Percentiles rank a stretch among this genome's conserved stretches.
Conservation (phyloP, 768 basidiomycete species). For the Mycena chlorophos region DNA sequence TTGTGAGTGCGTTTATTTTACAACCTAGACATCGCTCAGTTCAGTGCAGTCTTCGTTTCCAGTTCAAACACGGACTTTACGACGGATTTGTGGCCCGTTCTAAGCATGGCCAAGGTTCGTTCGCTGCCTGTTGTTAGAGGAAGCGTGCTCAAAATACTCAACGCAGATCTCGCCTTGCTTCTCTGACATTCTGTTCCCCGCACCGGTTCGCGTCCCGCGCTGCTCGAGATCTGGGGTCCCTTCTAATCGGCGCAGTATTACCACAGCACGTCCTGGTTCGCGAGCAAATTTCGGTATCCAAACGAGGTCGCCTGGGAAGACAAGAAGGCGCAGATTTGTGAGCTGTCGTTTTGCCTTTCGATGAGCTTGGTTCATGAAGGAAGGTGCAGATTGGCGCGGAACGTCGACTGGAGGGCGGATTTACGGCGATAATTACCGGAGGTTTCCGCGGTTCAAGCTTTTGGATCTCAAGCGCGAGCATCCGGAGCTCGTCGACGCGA, state of each 20-base stretch:
- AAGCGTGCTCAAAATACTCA: no score
- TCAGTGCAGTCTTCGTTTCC: conserved; percentile 3
- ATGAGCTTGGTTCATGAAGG: not conserved
- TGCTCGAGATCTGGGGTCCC: not conserved
- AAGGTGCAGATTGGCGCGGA: conserved; percentile 8
- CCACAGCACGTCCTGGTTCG: conserved; percentile 3
- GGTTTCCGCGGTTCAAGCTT: not conserved
- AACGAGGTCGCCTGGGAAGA: conserved; percentile 3
- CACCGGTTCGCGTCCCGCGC: not conserved
- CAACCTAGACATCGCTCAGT: not conserved
- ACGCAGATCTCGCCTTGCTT: conserved; percentile 9
- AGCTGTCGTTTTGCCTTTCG: not conserved
- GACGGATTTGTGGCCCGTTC: conserved; percentile 10
- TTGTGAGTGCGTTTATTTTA: conserved; percentile 2
- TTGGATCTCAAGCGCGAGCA: not conserved
- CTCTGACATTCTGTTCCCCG: conserved; percentile 7
- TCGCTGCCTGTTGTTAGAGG: no score
- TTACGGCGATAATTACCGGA: conserved; percentile 3
- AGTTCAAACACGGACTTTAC: conserved; percentile 4
- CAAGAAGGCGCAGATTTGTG: not conserved
- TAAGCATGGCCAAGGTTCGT: conserved; percentile 14
- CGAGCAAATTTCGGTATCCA: not conserved
- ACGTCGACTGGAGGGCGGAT: conserved; percentile 5
- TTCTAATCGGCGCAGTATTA: conserved; percentile 3
- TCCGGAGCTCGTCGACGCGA: not conserved